Percentiles rank a stretch among this genome's conserved stretches.
These are phyloP conservation scores for Fragilariopsis cylindrus DNA, from an alignment of 108 stramenopile genomes.

Conservation along the genomic window DNA sequence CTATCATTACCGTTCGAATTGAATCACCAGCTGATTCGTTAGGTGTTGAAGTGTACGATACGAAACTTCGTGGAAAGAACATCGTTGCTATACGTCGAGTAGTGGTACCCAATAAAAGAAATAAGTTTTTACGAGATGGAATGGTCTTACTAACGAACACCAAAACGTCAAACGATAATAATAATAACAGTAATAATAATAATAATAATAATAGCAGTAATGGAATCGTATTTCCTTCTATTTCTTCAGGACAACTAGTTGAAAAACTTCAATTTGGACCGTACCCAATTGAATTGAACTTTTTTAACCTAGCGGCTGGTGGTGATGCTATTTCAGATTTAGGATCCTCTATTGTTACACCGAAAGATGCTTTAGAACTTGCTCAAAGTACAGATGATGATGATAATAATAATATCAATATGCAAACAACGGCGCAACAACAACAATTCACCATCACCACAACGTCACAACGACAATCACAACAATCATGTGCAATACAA, in stretches of 20 bases:
- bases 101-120: constrained; percentile 3
- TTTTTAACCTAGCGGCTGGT: constrained; percentile 50
- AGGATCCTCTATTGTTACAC: constrained; percentile 43
- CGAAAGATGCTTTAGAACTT: constrained; percentile 53
- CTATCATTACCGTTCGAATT: constrained; percentile 5
- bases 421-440: not conserved
- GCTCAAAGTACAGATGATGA: constrained; percentile 34
- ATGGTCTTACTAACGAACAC: constrained; percentile 14
- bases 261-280: constrained; percentile 39
- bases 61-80: constrained; percentile 14
- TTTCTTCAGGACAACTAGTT: constrained; percentile 25
- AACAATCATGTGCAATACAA: constrained; percentile 31
- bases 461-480: constrained; percentile 7
- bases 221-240: constrained; percentile 16
- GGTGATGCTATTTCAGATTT: constrained; percentile 59
- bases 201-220: not conserved
- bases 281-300: constrained; percentile 49
- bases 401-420: not conserved
- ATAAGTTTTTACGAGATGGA: constrained; percentile 22
- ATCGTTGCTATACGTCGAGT: constrained; percentile 28
- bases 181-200: not conserved
- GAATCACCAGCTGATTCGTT: constrained; percentile 14
- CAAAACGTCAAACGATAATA: not conserved
- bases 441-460: constrained; percentile 22
- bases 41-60: constrained; percentile 25